Evolutionary conservation across 139 green algal genomes (phyloP), one percentile per base, ranked within the genome.

Genomic region (Chlorella sp.): DNA sequence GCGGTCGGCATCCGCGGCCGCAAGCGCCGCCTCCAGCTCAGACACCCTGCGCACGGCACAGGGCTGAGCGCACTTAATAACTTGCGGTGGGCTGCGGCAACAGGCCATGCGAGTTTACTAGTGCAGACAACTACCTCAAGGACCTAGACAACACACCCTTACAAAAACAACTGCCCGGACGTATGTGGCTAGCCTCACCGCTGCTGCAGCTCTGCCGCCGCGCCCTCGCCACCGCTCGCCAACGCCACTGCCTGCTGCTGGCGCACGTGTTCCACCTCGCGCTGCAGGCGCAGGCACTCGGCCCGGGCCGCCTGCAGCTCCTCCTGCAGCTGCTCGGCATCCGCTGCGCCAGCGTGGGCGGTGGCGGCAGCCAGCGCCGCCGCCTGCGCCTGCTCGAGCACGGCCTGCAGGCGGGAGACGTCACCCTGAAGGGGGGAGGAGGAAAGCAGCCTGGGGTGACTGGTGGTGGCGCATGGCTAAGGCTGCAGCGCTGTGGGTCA

Each of bases 1-100:
- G n/a, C 75, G 67, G 7, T 86, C 87, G 0, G n/a, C 82, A 19
- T 86, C 82, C 4, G 64, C 65, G 1, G 82, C 73, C 43, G 68
- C 82, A 44, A 82, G 73, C 5, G 73, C 73, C 0, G 58, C 44
- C 34, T 81, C 68, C 72, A 82, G 58, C 54, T 75, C 72, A 41
- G 72, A 78, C 65, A 73, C 32, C 65, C 65, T 73, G 65, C 32
- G 44, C 7, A 16, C 3, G 24, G 40, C 6, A 13, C 26, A 38
- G 62, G 62, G 24, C 17, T 8, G 46, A 70, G 64, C 17, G 60
- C 60, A 68, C 16, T n/a, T n/a, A n/a, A n/a, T n/a, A n/a, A n/a
- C n/a, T n/a, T n/a, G n/a, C n/a, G n/a, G n/a, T n/a, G n/a, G n/a
- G n/a, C n/a, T n/a, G n/a, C n/a, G n/a, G n/a, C n/a, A n/a, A n/a